Conservation (phyloP, 1,284 basidiomycete species). For the Cryptococcus sp. region DNA sequence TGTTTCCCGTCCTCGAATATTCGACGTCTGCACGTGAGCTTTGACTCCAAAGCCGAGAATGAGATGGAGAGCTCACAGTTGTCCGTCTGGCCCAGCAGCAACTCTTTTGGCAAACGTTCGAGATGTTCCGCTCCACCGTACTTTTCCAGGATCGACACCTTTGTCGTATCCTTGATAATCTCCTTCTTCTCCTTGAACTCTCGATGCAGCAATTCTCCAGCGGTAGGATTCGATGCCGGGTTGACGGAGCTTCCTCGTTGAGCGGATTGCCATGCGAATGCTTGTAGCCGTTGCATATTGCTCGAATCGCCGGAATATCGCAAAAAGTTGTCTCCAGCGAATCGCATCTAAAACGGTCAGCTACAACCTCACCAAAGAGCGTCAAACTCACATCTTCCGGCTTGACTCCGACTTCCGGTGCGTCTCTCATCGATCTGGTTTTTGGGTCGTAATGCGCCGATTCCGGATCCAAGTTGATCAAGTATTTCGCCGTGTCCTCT, state of each 20-base stretch:
- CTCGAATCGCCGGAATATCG: conserved; percentile 85
- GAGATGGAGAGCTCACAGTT: conserved; percentile 59
- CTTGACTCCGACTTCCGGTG: conserved; percentile 68
- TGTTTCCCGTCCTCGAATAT: conserved; percentile 85
- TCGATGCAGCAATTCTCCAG: conserved; percentile 83
- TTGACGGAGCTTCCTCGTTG: conserved; percentile 91
- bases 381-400: conserved; percentile 69
- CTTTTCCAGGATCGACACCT: conserved; percentile 76
- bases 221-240: conserved; percentile 91
- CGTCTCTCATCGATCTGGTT: conserved; percentile 98
- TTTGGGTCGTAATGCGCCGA: conserved; percentile 99
- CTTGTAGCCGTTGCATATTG: conserved; percentile 82
- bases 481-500: conserved; percentile 98
- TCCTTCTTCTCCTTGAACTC: conserved; percentile 92
- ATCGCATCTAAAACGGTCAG: conserved; percentile 58
- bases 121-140: conserved; percentile 96
- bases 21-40: conserved; percentile 62
- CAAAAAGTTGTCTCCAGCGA: conserved; percentile 94
- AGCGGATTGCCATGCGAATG: conserved; percentile 96
- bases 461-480: conserved; percentile 91
- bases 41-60: neutral
- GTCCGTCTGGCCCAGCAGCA: conserved; percentile 90
- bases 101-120: conserved; percentile 69
- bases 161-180: conserved; percentile 75
- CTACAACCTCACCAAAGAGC: conserved; percentile 6